Evolutionary conservation across 1,284 basidiomycete species (phyloP).

Genomic region (Athelia sp.): DNA sequence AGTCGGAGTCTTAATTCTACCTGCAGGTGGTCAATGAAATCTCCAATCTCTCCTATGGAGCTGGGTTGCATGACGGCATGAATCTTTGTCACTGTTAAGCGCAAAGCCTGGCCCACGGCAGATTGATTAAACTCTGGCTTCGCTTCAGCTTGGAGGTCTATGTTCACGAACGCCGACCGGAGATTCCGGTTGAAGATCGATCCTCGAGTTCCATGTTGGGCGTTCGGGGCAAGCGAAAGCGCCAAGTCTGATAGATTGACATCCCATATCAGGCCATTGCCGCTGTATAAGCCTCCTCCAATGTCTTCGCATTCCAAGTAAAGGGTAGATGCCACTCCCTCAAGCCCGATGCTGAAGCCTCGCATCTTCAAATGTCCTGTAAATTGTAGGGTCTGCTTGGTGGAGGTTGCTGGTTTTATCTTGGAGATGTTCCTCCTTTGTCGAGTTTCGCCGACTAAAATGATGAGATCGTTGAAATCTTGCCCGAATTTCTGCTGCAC

Average conservation of each 20-base stretch:
- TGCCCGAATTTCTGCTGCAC: constrained; percentile 84
- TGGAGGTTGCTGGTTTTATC: constrained; percentile 24
- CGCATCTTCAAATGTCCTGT: constrained; percentile 59
- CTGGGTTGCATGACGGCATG: constrained; percentile 92
- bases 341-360: constrained; percentile 74
- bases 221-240: constrained; percentile 66
- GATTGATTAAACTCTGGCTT: constrained; percentile 21
- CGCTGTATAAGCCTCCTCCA: constrained; percentile 52
- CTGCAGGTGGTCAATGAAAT: constrained; percentile 81
- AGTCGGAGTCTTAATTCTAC: too few species aligned
- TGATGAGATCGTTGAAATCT: constrained; percentile 77
- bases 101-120: constrained; percentile 35
- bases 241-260: constrained; percentile 65
- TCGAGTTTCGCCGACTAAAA: constrained; percentile 57
- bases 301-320: constrained; percentile 74
- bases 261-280: constrained; percentile 47
- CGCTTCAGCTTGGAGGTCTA: constrained; percentile 58
- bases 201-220: constrained; percentile 25
- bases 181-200: constrained; percentile 51
- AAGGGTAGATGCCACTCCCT: constrained; percentile 64
- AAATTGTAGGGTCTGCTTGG: constrained; percentile 28
- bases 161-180: constrained; percentile 77
- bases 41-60: constrained; percentile 83
- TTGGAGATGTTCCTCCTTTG: background rate
- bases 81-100: constrained; percentile 64